Evolutionary conservation across 345 rosid species (phyloP), one percentile per base, ranked within the genome.

Genomic region (Sapria himalayana): DNA sequence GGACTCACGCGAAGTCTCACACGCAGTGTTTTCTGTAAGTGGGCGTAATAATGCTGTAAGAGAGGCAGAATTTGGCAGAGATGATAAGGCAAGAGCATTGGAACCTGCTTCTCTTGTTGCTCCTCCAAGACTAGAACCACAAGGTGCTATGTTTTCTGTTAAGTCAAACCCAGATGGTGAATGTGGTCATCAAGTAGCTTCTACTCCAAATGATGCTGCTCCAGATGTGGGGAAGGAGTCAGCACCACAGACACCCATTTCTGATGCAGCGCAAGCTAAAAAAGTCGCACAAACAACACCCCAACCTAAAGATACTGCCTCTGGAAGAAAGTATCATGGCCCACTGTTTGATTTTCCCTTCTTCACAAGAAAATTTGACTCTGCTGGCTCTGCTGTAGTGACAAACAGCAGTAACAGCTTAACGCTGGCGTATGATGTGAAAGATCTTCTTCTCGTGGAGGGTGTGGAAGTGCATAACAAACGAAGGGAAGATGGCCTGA

Each of bases 301-400:
- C 25, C 79, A 62, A 62, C 58, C 76, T 34, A 91, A 74, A 64
- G 95, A 84, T 66, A 41, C 52, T 37, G 70, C 78, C 55, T 61
- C 86, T 49, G 72, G 81, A 37, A 64, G 99, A 63, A 91, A 80
- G 61, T 91, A 91, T 65, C 93, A 91, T 41, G 99, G 99, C 29
- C 99, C 95, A 6, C 60, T 91, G 21, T 84, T 91, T 73, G 99
- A 91, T 75, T 91, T 91, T 57, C 89, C 99, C 32, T 80, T 77
- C 52, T 91, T 91, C 60, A 84, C 99, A 31, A 89, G 99, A 62
- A 91, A 84, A 45, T 78, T 77, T 49, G 95, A 91, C 45, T 67
- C 99, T 4, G 56, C 64, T 60, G 93, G 92, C 37, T 74, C 93
- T 13, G 45, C 69, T 12, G 64, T 78, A 39, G 51, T 69, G 56